Evolutionary conservation across 2,329 filamentous ascomycete species (phyloP), one percentile per base, ranked within the genome.

Genomic region (Xylaria sp.): DNA sequence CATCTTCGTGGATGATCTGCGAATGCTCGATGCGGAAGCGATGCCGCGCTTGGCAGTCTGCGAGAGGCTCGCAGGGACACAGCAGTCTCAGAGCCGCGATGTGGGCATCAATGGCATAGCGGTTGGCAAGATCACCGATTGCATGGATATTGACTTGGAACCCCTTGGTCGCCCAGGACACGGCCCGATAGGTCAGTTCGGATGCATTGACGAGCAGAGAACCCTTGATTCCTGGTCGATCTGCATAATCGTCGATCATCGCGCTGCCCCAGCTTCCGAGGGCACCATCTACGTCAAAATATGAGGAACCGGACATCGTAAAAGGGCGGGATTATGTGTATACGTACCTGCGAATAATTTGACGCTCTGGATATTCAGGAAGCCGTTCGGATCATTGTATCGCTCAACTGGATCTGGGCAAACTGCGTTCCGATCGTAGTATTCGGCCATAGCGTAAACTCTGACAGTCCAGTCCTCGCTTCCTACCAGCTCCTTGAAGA

Each of bases 91-190:
- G 83, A 10, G 88, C 87, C 7, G 83, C 81, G 56, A 88, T 84
- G 61, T 92, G 85, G 9, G 90, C 89, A 72, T 91, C 86, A 54
- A 92, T 80, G 65, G 89, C 89, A 39, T 88, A 82, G 31, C 90
- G 85, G 76, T 91, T 92, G 18, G 91, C 91, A 4, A 88, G 82
- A 77, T 93, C 91, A 9, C 91, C 91, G 67, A 92, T 92, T 57
- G 90, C 90, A 77, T 92, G 91, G 69, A 92, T 90, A 75, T 91
- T 91, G 65, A 92, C 89, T 76, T 92, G 90, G 74, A 85, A 92
- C 13, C 88, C 89, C 44, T 83, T 84, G 1, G 79, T 79, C 18
- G 89, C 86, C 90, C 90, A 93, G 34, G 85, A 78, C 12, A 79
- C 80, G 2, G 89, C 83, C 10, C 91, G 80, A 6, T 81, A 76